These are phyloP conservation scores for Nitzschia inconspicua DNA, from an alignment of 108 stramenopile species.

Conservation along the genomic window DNA sequence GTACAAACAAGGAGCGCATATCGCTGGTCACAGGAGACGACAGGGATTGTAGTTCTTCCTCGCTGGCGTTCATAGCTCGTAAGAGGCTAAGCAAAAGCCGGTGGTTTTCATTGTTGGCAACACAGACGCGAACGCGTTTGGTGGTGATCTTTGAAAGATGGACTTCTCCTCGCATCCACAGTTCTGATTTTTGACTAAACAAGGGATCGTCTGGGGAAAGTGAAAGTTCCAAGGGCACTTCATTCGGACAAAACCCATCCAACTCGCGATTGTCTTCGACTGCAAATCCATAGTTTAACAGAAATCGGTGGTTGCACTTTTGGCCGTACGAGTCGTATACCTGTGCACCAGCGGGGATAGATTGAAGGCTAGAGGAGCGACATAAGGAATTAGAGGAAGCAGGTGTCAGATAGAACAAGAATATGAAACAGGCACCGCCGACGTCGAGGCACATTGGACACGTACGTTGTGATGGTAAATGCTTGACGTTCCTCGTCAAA, in stretches of 20 bases:
- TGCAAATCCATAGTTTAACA: constrained; percentile 99
- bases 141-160: neutral
- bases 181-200: constrained; percentile 65
- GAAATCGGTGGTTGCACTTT: constrained; percentile 99
- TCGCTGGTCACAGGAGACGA: constrained; percentile 36
- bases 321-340: constrained; percentile 99
- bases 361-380: constrained; percentile 41
- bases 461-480: constrained; percentile 95
- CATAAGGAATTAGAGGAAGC: neutral
- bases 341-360: constrained; percentile 78
- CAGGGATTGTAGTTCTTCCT: constrained; percentile 59
- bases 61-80: constrained; percentile 70
- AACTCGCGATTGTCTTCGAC: constrained; percentile 96
- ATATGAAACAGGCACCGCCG: neutral
- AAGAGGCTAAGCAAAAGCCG: constrained; percentile 82
- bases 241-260: constrained; percentile 99
- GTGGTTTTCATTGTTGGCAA: constrained; percentile 95
- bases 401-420: neutral
- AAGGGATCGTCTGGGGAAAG: constrained; percentile 62
- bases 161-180: constrained; percentile 87
- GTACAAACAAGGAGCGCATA: constrained; percentile 32
- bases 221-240: constrained; percentile 85
- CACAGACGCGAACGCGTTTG: constrained; percentile 90
- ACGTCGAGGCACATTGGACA: neutral
- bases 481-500: constrained; percentile 94